Percentiles rank a stretch among this genome's conserved stretches.
Conservation (phyloP, 352 stramenopile genomes). For the Globisporangium viniferum region DNA sequence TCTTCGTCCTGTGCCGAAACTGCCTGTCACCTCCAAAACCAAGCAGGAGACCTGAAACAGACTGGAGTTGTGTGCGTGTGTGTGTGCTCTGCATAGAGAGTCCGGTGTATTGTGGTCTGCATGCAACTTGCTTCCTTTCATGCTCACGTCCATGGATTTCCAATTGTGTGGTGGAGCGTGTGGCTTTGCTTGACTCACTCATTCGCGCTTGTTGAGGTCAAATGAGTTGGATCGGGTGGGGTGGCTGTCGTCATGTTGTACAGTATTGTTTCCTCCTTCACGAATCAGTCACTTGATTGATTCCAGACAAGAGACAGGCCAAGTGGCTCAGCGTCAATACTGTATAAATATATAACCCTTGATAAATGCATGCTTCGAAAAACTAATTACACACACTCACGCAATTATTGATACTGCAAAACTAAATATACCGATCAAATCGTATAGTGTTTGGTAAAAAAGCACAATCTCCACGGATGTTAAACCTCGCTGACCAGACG, state of each 20-base stretch:
- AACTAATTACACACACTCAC: neutral
- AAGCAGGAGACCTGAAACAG: no score
- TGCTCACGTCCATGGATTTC: neutral
- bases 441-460: no score
- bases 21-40: no score
- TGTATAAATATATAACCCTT: neutral
- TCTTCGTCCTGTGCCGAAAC: no score
- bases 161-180: no score
- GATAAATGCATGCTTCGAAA: neutral
- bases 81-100: no score
- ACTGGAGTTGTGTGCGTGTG: no score
- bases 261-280: neutral
- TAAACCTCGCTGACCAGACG: neutral
- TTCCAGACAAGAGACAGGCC: neutral
- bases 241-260: neutral
- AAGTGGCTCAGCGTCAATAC: neutral
- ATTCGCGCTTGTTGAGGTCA: neutral
- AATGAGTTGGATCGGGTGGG: neutral
- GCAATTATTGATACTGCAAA: neutral
- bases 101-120: neutral
- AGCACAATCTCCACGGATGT: no score
- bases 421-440: neutral
- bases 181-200: neutral
- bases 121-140: neutral
- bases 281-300: neutral